Evolutionary conservation across 1,139 yeast genomes (phyloP).

Genomic region (Lodderomyces metapsilosis): DNA sequence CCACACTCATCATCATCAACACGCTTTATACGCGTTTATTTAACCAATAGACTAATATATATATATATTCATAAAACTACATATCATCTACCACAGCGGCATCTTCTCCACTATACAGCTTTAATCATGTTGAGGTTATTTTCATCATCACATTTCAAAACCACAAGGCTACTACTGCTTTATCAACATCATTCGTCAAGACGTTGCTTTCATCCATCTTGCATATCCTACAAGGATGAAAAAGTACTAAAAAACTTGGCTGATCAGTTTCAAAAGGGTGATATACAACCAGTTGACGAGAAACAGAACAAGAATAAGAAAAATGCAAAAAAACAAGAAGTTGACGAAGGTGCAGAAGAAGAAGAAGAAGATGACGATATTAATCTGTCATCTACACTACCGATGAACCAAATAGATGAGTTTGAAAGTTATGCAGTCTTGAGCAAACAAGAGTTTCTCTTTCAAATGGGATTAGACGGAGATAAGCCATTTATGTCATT

Average conservation of each 20-base stretch:
- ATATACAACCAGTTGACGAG: conserved; percentile 17
- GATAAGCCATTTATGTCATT: conserved; percentile 36
- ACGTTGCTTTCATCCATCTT: conserved; percentile 6
- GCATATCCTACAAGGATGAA: conserved; percentile 20
- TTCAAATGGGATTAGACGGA: conserved; percentile 39
- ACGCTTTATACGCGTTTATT: too few species aligned
- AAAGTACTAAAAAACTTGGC: conserved; percentile 30
- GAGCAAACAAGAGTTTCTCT: conserved; percentile 38
- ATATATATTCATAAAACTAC: too few species aligned
- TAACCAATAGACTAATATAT: too few species aligned
- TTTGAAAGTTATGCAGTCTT: conserved; percentile 36
- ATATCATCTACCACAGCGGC: too few species aligned
- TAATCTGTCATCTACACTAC: neutral
- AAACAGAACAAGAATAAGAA: conserved; percentile 5
- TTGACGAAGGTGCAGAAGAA: too few species aligned
- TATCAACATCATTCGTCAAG: neutral
- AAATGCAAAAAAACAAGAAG: conserved; percentile 4
- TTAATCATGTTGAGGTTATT: neutral
- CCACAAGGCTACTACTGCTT: neutral
- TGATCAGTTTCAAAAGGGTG: conserved; percentile 29
- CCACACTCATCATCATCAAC: too few species aligned
- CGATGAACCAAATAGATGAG: conserved; percentile 4
- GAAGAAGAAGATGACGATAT: conserved; percentile 1
- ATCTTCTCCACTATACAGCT: too few species aligned
- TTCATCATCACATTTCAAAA: neutral